A percentile compares a stretch with the other conserved stretches of the same genome.
phyloP scores from a whole-genome alignment of 768 basidiomycete genomes.

The Termitomyces sp. region DNA sequence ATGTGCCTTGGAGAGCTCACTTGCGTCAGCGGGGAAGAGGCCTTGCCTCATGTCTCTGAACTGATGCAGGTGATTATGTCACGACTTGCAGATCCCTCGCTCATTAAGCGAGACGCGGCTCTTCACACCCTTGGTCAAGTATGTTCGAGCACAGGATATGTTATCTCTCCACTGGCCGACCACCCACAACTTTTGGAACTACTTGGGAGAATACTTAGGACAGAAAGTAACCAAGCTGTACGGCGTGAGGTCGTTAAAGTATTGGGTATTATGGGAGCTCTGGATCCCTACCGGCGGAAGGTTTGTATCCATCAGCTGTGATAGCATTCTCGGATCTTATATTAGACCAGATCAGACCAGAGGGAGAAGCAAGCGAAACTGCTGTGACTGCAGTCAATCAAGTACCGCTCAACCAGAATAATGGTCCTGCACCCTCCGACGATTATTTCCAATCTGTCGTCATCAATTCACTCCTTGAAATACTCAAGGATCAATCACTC shows the following conservation, averaged over 20 bases:
- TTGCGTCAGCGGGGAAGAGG: constrained; percentile 90
- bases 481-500: constrained; percentile 86
- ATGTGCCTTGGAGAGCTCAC: constrained; percentile 94
- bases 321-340: constrained; percentile 2
- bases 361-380: constrained; percentile 62
- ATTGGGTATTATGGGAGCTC: constrained; percentile 90
- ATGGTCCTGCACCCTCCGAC: constrained; percentile 65
- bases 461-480: constrained; percentile 79
- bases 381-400: constrained; percentile 59
- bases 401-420: constrained; percentile 61
- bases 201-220: constrained; percentile 78
- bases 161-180: constrained; percentile 85
- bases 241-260: constrained; percentile 91
- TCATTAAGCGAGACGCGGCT: constrained; percentile 89
- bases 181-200: constrained; percentile 87
- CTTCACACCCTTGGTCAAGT: constrained; percentile 92
- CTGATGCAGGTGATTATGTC: constrained; percentile 89
- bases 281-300: constrained; percentile 95
- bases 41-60: constrained; percentile 73
- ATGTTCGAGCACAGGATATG: constrained; percentile 93
- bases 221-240: constrained; percentile 66
- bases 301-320: constrained; percentile 29
- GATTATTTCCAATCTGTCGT: constrained; percentile 98
- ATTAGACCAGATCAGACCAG: constrained; percentile 46
- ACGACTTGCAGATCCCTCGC: constrained; percentile 84